Evolutionary conservation across 2,329 filamentous ascomycete species (phyloP).

Genomic region (Fusarium nygamai): DNA sequence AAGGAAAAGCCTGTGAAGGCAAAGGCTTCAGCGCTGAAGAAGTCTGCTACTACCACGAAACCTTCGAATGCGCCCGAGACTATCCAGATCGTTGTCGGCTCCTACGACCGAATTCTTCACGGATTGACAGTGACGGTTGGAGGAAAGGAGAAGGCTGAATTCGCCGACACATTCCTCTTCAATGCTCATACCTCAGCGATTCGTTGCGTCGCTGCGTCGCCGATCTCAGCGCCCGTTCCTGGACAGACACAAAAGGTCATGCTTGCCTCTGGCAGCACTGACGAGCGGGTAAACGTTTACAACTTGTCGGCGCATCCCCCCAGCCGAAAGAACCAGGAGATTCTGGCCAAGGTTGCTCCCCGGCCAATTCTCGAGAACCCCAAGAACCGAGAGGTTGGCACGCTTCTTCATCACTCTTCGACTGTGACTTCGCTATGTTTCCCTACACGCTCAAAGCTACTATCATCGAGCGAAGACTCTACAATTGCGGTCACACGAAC

Average conservation of each 20-base stretch:
- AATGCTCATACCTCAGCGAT: slow-evolving; percentile 92
- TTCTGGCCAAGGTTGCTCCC: slow-evolving; percentile 74
- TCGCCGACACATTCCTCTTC: slow-evolving; percentile 95
- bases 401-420: slow-evolving; percentile 85
- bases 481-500: slow-evolving; percentile 88
- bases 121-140: slow-evolving; percentile 81
- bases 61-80: slow-evolving; percentile 55
- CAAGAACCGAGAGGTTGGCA: slow-evolving; percentile 88
- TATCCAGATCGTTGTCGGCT: slow-evolving; percentile 92
- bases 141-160: slow-evolving; percentile 62
- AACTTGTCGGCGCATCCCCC: slow-evolving; percentile 79
- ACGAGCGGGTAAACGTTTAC: slow-evolving; percentile 96
- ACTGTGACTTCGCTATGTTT: slow-evolving; percentile 84
- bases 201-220: slow-evolving; percentile 87
- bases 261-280: slow-evolving; percentile 89
- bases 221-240: slow-evolving; percentile 69
- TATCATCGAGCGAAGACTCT: slow-evolving; percentile 90
- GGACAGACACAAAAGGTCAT: slow-evolving; percentile 83
- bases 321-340: slow-evolving; percentile 63
- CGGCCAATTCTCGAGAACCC: slow-evolving; percentile 84
- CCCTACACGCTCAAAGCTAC: slow-evolving; percentile 85
- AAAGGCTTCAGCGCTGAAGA: slow-evolving; percentile 30
- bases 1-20: slow-evolving; percentile 28
- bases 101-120: slow-evolving; percentile 93
- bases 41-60: slow-evolving; percentile 32